Percentiles rank a stretch among this genome's conserved stretches.
Conservation (phyloP, 495 filamentous ascomycete genomes). For the Penicillium mononematosum region DNA sequence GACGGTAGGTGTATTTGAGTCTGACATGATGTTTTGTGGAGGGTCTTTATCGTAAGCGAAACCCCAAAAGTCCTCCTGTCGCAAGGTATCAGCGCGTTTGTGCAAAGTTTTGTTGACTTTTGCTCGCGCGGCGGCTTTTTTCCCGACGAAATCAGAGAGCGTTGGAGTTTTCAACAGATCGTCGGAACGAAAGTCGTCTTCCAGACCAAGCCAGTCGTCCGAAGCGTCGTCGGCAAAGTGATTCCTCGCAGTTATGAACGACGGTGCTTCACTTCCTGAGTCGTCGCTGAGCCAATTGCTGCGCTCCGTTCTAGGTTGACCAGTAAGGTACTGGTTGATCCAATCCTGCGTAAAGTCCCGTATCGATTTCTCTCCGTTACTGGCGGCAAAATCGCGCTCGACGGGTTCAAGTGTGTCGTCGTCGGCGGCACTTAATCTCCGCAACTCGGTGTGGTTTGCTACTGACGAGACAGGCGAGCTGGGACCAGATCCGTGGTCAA, state of each 20-base stretch:
- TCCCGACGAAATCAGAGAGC: conserved; percentile 40
- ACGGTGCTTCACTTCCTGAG: conserved; percentile 53
- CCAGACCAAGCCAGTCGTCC: conserved; percentile 48
- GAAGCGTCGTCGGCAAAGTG: conserved; percentile 45
- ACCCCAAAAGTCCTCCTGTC: conserved; percentile 56
- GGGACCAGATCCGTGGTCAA: conserved; percentile 35
- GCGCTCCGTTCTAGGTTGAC: conserved; percentile 59
- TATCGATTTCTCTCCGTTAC: conserved; percentile 45
- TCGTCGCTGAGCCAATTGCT: conserved; percentile 77
- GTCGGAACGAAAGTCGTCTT: conserved; percentile 40
- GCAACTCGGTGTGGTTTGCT: conserved; percentile 53
- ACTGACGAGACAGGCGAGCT: conserved; percentile 47
- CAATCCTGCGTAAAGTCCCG: conserved; percentile 72
- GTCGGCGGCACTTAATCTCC: conserved; percentile 42
- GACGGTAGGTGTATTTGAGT: conserved; percentile 24
- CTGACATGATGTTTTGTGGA: conserved; percentile 35
- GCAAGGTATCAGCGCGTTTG: conserved; percentile 63
- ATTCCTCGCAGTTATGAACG: conserved; percentile 45
- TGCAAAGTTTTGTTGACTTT: conserved; percentile 48
- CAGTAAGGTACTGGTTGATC: conserved; percentile 70
- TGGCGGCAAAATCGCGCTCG: conserved; percentile 23
- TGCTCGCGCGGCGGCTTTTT: conserved; percentile 33
- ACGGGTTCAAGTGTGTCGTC: conserved; percentile 27
- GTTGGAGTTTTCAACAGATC: conserved; percentile 47
- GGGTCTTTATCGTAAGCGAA: conserved; percentile 48